Evolutionary conservation across 2,329 filamentous ascomycete genomes (phyloP).

Genomic region (Cryphonectria naterciae): DNA sequence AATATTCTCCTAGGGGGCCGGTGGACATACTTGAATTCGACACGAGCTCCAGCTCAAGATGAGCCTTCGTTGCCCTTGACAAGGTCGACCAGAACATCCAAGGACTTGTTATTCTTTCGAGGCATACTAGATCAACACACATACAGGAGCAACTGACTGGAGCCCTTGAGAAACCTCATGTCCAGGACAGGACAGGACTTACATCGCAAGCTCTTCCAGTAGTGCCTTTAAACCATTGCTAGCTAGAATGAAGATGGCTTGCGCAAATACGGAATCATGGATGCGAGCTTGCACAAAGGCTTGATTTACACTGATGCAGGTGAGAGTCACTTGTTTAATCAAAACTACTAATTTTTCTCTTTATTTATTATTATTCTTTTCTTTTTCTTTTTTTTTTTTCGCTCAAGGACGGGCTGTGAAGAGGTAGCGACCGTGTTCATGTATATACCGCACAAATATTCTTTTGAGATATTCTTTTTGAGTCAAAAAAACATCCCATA

Average conservation of each 20-base stretch:
- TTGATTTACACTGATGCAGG: background rate
- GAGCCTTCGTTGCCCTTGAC: slow-evolving; percentile 34
- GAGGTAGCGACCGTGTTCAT: background rate
- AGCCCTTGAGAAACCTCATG: too few relatives aligned
- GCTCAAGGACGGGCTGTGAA: background rate
- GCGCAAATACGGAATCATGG: too few relatives aligned
- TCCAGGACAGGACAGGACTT: too few relatives aligned
- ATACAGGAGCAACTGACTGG: too few relatives aligned
- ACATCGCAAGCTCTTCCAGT: slow-evolving; percentile 33
- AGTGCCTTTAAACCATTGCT: too few relatives aligned
- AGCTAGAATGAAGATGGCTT: too few relatives aligned
- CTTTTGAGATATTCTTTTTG: too few relatives aligned
- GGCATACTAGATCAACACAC: slow-evolving; percentile 38
- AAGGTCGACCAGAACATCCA: slow-evolving; percentile 40
- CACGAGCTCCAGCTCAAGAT: slow-evolving; percentile 38
- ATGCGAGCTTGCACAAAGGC: too few relatives aligned
- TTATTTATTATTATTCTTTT: background rate
- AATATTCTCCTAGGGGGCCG: background rate
- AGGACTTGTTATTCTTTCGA: slow-evolving; percentile 41
- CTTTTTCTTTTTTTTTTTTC: background rate
- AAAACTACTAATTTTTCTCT: background rate
- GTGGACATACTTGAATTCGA: slow-evolving; percentile 40
- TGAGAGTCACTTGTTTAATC: background rate
- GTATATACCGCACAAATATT: background rate
- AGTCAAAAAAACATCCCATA: too few relatives aligned